These are phyloP conservation scores for Piloderma croceum DNA, from an alignment of 768 basidiomycete species.

Conservation along the genomic window DNA sequence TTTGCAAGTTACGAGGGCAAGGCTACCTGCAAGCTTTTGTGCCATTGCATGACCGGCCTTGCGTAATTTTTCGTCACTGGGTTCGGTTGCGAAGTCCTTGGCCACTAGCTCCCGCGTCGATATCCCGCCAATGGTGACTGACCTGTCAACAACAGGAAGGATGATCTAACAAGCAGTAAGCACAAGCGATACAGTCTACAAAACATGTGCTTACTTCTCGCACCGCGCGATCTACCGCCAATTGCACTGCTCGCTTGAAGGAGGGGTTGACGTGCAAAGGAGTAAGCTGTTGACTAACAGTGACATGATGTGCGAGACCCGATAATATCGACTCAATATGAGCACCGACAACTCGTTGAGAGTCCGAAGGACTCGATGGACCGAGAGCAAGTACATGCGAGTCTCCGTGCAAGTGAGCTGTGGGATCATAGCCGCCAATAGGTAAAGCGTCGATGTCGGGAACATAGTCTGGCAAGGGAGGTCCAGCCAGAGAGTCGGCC, in stretches of 20 bases:
- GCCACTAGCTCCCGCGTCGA: slow-evolving; percentile 92
- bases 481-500: slow-evolving; percentile 48
- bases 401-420: slow-evolving; percentile 43
- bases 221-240: slow-evolving; percentile 90
- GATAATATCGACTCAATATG: slow-evolving; percentile 80
- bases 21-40: slow-evolving; percentile 91
- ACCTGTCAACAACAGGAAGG: slow-evolving; percentile 93
- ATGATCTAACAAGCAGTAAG: slow-evolving; percentile 59
- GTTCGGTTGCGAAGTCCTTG: slow-evolving; percentile 94
- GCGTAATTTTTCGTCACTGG: slow-evolving; percentile 84
- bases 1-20: slow-evolving; percentile 97
- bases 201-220: slow-evolving; percentile 63
- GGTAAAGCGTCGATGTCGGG: slow-evolving; percentile 75
- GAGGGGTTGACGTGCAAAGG: slow-evolving; percentile 70
- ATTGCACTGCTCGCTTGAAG: slow-evolving; percentile 86
- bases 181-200: no score
- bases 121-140: slow-evolving; percentile 96
- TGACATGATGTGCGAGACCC: slow-evolving; percentile 64
- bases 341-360: slow-evolving; percentile 61
- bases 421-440: slow-evolving; percentile 63
- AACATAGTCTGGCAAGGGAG: slow-evolving; percentile 73
- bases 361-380: slow-evolving; percentile 53
- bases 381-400: slow-evolving; percentile 60
- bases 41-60: slow-evolving; percentile 95
- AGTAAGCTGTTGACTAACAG: slow-evolving; percentile 71